Evolutionary conservation across 306 rosid genomes (phyloP), one percentile per base, ranked within the genome.

Genomic region (Astragalus glycyphyllos): DNA sequence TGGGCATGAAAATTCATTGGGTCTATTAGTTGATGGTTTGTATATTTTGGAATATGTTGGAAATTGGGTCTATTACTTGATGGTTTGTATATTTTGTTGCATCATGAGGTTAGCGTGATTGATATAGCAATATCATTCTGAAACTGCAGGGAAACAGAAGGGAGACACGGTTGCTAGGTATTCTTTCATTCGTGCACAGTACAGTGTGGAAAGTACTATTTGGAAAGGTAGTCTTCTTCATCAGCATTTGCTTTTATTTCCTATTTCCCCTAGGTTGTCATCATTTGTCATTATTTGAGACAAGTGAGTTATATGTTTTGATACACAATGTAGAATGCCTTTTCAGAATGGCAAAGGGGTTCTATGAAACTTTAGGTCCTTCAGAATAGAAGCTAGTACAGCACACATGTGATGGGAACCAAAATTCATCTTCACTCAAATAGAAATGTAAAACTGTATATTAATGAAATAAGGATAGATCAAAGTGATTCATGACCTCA

Each of bases 201-300:
- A 91, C 99, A 15, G 97, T 94, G 15, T 94, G 99, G 99, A 94
- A 94, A 88, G 96, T 91, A 49, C 72, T 94, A 69, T 94, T 94
- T 68, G 99, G 99, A 75, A 94, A 94, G 95, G 97, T 94, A 58
- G 78, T 80, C 58, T 47, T 26, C 75, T 65, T 42, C 42, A 8
- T 40, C 67, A 71, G 10, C 32, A 12, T 26, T 61, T 49, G 11
- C 35, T 51, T 77, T 37, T 29, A 13, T 67, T 15, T 16, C 57
- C 40, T 46, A 10, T 8, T 50, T 4, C 65, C 58, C 37, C 2
- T 12, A 38, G 54, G 53, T 54, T 26, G 3, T 26, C 31, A 26
- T 26, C 31, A 40, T 40, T 40, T 23, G 57, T 42, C 34, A 5
- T 16, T 14, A 5, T 12, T 70, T 59, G 57, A 26, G 40, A 76